These are phyloP conservation scores for Cyclanthera cordifolia DNA, from an alignment of 306 rosid species.

Conservation along the genomic window DNA sequence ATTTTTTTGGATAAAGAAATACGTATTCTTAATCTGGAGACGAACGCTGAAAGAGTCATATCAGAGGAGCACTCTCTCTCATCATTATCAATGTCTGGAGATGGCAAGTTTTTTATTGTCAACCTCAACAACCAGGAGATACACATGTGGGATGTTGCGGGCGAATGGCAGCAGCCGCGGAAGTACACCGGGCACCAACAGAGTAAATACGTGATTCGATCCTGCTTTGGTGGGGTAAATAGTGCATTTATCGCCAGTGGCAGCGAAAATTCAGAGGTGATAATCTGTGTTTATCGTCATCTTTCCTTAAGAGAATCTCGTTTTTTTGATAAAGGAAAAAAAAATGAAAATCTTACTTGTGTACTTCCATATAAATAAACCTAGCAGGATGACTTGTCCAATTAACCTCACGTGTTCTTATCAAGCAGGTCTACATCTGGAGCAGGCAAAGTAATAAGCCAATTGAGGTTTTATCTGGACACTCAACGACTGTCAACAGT, in stretches of 20 bases:
- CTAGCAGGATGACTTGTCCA: not conserved
- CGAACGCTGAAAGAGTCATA: constrained; percentile 53
- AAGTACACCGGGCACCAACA: constrained; percentile 51
- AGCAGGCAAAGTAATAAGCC: constrained; percentile 43
- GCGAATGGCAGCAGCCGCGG: constrained; percentile 51
- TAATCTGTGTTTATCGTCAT: not conserved
- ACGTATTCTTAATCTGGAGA: constrained; percentile 46
- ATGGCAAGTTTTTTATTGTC: constrained; percentile 67
- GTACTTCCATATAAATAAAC: not conserved
- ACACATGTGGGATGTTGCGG: constrained; percentile 85
- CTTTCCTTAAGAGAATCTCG: not conserved
- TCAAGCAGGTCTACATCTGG: constrained; percentile 76
- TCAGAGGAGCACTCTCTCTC: constrained; percentile 55
- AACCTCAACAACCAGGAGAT: constrained; percentile 83
- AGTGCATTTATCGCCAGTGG: constrained; percentile 77
- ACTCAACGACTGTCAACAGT: constrained; percentile 64
- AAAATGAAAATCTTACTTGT: not conserved
- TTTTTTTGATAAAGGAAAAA: not conserved
- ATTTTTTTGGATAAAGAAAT: constrained; percentile 69
- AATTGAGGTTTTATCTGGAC: constrained; percentile 68
- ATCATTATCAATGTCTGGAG: constrained; percentile 53
- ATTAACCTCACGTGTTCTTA: constrained; percentile 14
- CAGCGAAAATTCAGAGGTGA: constrained; percentile 77
- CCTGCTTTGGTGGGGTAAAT: constrained; percentile 77
- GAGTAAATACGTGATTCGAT: constrained; percentile 68